These are phyloP conservation scores for Aspergillus nanangensis DNA, from an alignment of 495 filamentous ascomycete genomes.

Conservation along the genomic window DNA sequence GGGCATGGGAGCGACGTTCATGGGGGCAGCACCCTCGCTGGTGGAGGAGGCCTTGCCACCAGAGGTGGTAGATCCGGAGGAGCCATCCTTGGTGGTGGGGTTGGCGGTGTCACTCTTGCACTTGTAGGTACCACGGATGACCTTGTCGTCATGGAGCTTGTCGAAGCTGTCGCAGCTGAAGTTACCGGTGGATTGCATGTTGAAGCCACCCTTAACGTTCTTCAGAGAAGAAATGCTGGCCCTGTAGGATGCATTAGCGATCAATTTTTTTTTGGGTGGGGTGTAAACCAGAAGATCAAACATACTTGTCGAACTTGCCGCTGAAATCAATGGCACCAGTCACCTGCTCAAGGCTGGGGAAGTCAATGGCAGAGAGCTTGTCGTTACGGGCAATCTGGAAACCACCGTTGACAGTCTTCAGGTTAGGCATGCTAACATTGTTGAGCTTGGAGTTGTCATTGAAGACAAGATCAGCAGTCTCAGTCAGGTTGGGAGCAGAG, in stretches of 20 bases:
- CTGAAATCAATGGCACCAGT: slow-evolving; percentile 84
- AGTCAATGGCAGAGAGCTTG: slow-evolving; percentile 55
- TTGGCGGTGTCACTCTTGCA: slow-evolving; percentile 43
- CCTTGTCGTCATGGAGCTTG: slow-evolving; percentile 31
- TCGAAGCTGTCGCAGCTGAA: slow-evolving; percentile 53
- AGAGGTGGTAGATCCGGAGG: slow-evolving; percentile 27
- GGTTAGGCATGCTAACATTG: slow-evolving; percentile 69
- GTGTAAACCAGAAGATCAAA: no score
- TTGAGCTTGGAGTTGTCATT: slow-evolving; percentile 68
- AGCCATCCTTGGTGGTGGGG: slow-evolving; percentile 45
- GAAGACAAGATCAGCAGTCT: slow-evolving; percentile 72
- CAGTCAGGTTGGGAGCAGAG: slow-evolving; percentile 74
- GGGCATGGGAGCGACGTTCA: slow-evolving; percentile 36
- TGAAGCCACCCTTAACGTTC: slow-evolving; percentile 81
- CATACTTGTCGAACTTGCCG: slow-evolving; percentile 80
- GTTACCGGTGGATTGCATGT: slow-evolving; percentile 68
- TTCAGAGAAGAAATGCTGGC: slow-evolving; percentile 63
- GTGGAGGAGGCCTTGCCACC: slow-evolving; percentile 28
- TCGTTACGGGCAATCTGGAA: slow-evolving; percentile 89
- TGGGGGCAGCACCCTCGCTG: slow-evolving; percentile 33
- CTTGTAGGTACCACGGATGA: slow-evolving; percentile 59
- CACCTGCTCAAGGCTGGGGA: slow-evolving; percentile 63
- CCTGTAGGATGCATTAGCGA: slow-evolving; percentile 35
- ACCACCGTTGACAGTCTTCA: slow-evolving; percentile 69
- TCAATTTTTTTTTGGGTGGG: no score